A percentile compares a stretch with the other conserved stretches of the same genome.
Conservation (phyloP, 2,329 filamentous ascomycete genomes). For the Myriosclerotinia curreyana region DNA sequence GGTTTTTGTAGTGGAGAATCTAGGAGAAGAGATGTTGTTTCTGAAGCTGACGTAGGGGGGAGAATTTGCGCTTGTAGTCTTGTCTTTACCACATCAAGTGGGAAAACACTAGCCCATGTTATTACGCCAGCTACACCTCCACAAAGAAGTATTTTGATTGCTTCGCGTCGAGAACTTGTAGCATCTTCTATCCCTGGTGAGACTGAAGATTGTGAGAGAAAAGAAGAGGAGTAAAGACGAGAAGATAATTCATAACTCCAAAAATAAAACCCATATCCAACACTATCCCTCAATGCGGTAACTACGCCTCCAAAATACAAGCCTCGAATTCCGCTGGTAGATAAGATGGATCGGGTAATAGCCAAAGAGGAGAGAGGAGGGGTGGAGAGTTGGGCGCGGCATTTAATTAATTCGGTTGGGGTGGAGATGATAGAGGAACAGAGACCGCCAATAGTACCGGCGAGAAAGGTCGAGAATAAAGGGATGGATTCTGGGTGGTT, state of each 20-base stretch:
- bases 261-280: constrained; percentile 98
- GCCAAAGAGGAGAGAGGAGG: constrained; percentile 46
- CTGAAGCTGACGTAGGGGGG: constrained; percentile 19
- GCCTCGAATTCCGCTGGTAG: constrained; percentile 59
- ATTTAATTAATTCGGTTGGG: constrained; percentile 89
- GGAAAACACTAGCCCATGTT: constrained; percentile 89
- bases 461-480: constrained; percentile 69
- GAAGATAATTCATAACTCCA: constrained; percentile 84
- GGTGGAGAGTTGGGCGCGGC: constrained; percentile 69
- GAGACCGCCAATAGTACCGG: constrained; percentile 77
- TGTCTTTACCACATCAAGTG: constrained; percentile 89
- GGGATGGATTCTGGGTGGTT: constrained; percentile 33
- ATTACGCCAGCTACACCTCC: constrained; percentile 83
- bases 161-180: constrained; percentile 42
- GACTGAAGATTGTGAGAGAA: not conserved
- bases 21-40: constrained; percentile 41
- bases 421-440: constrained; percentile 83
- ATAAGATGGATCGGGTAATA: constrained; percentile 61
- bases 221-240: constrained; percentile 37
- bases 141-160: constrained; percentile 69
- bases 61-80: constrained; percentile 72
- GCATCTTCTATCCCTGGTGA: constrained; percentile 43
- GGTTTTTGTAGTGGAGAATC: constrained; percentile 32
- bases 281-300: constrained; percentile 77
- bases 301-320: constrained; percentile 79